Base-by-base conservation (phyloP, 202 grass and related monocot species). In the Miscanthus sacchariflorus region DNA sequence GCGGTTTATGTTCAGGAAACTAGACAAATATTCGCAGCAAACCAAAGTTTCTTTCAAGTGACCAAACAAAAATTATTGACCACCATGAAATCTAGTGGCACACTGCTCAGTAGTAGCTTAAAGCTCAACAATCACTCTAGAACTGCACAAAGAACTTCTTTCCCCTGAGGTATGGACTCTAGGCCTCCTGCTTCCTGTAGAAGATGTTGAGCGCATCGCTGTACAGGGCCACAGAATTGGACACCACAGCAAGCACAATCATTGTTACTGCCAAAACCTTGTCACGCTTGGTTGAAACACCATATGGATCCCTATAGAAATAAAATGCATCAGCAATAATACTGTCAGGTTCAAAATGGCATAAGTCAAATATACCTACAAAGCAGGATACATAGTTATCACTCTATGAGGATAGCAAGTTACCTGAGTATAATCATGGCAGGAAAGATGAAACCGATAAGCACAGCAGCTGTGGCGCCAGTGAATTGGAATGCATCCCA, bases 401-500 rank as follows among this genome's bases (percentile, higher is more conserved):
- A 64, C 11, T 68, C 1, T 7, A 56, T 44, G 28, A 78, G 7
- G 23, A 48, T 48, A 54, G 1, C 49, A 45, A 65, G n/a, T 72
- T 94, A 95, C 97, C 90, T 99, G 9, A 99, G 92, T 79, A 88
- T 87, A 88, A 96, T 92, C 86, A 92, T 88, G 48, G 93, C 91
- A 92, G 97, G 97, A 75, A 95, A 99, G 64, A 99, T 99, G 78
- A 96, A 99, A 48, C 93, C 97, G 15, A 99, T 93, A 71, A 93
- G 95, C 30, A 93, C 94, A 45, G 93, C 91, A 68, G 94, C 94
- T 76, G 91, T 99, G 7, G 94, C 94, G 40, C 97, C 97, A 21
- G 94, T 99, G 65, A 99, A 95, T 82, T 99, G 97, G 87, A 99
- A 99, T 0, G 93, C 91, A 15, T 99, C 97, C 97, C 97, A 99